phyloP scores from a whole-genome alignment of 2,329 filamentous ascomycete species.

The Alternaria brassicae region DNA sequence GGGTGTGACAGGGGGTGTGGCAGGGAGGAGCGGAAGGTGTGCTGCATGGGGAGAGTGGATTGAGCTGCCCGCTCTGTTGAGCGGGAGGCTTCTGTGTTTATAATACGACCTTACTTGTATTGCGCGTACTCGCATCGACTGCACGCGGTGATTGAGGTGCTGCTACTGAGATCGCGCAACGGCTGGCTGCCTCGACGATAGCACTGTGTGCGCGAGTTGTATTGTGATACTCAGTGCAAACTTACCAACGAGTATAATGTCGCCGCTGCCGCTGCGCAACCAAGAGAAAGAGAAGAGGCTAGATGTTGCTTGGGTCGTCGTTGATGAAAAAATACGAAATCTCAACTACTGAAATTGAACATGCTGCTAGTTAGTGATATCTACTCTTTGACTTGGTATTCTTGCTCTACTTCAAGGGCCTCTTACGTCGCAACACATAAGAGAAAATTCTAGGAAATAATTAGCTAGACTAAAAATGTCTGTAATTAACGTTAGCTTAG shows the following conservation, averaged over 20 bases:
- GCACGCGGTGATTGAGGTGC: not conserved
- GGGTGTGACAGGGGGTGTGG: slow-evolving; percentile 36
- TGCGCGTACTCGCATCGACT: not conserved
- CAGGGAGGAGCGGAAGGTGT: not conserved
- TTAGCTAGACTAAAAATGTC: no score
- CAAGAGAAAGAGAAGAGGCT: not conserved
- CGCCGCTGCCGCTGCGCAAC: not conserved
- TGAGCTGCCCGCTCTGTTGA: slow-evolving; percentile 43
- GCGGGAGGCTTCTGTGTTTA: slow-evolving; percentile 13
- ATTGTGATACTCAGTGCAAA: not conserved
- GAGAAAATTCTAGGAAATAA: no score
- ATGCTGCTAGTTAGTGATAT: no score
- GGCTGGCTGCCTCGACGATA: not conserved
- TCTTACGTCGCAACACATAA: no score
- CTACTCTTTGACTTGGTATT: no score
- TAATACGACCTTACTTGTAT: not conserved
- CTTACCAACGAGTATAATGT: not conserved
- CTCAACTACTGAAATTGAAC: no score
- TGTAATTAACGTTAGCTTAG: no score
- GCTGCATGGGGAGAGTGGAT: slow-evolving; percentile 14
- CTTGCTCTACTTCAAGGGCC: no score
- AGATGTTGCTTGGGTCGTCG: no score
- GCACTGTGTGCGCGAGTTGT: accelerated
- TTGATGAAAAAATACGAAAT: no score
- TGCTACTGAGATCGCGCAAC: not conserved